Evolutionary conservation across 768 basidiomycete genomes (phyloP).

Genomic region (Fibroporia radiculosa): DNA sequence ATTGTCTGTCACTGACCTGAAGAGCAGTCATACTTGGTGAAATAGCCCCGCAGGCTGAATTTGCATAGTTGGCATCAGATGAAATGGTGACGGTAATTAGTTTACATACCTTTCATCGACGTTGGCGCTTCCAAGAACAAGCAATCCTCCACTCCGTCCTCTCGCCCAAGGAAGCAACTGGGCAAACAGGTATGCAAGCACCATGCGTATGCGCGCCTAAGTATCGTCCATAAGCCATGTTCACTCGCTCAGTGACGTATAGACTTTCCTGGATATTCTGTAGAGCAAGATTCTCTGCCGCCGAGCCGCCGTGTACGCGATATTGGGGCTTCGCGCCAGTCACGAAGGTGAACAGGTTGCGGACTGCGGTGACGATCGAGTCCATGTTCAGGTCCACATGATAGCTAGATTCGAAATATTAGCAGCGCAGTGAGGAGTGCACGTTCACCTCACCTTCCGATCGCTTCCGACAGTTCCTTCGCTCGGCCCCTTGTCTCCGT

Average conservation of each 20-base stretch:
- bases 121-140: conserved; percentile 96
- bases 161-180: conserved; percentile 91
- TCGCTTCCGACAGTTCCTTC: conserved; percentile 77
- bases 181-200: conserved; percentile 89
- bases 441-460: conserved; percentile 65
- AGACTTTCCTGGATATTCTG: conserved; percentile 85
- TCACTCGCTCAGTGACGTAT: background rate
- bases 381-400: conserved; percentile 98
- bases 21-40: conserved; percentile 97
- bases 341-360: conserved; percentile 75
- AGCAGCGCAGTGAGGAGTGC: background rate
- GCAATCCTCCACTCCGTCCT: conserved; percentile 74
- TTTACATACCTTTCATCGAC: conserved; percentile 86
- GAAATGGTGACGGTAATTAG: background rate
- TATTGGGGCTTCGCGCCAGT: conserved; percentile 71
- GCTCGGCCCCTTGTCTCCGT: conserved; percentile 79
- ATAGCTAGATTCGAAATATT: conserved; percentile 49
- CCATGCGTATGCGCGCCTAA: conserved; percentile 90
- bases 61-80: background rate
- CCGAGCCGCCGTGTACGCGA: conserved; percentile 77
- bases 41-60: conserved; percentile 81
- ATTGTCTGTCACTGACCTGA: conserved; percentile 43
- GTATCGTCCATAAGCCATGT: conserved; percentile 1
- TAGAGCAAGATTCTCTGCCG: conserved; percentile 88
- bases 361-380: conserved; percentile 74